Evolutionary conservation across 139 green algal genomes (phyloP), one percentile per base, ranked within the genome.

Genomic region (Diplosphaera chodatii): DNA sequence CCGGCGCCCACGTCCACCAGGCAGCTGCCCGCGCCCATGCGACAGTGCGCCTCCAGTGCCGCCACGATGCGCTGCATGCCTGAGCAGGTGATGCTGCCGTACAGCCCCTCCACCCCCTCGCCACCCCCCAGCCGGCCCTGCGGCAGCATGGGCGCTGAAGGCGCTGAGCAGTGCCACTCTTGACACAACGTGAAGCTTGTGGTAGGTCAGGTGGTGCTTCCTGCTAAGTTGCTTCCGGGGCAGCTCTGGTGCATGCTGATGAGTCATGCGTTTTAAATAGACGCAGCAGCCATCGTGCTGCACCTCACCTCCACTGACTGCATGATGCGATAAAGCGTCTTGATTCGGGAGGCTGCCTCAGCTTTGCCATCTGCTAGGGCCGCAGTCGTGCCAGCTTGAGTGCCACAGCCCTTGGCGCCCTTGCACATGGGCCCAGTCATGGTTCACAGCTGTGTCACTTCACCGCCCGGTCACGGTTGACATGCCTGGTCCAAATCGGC

Each of bases 31-130:
- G 32, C 20, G 69, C 73, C 77, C 59, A 97, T 67, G 21, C 82
- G 77, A 64, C 87, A 91, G 69, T 85, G 84, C 27, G 75, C 63
- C 13, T 63, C n/a, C 71, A 97, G 68, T 55, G 63, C 83, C 4
- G 88, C 79, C 2, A 96, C 76, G 0, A 97, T 81, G 23, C 80
- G 82, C 41, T 91, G 80, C 84, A 94, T 96, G 41, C 89, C 84
- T 1, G 71, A 73, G 18, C 80, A 72, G 20, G 86, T 94, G 37
- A 97, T 90, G 76, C 76, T 90, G 32, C 93, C 93, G 65, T 97
- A 97, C 28, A 97, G 83, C 16, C 93, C 93, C 66, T 96, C 92
- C 1, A 97, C 78, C 3, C 93, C 93, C 77, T 97, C 93, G 15
- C 93, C 93, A 21, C 93, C 93, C 3, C 92, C 92, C 15, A 97